Conservation (phyloP, 2,329 filamentous ascomycete species). For the Calonectria pteridis region DNA sequence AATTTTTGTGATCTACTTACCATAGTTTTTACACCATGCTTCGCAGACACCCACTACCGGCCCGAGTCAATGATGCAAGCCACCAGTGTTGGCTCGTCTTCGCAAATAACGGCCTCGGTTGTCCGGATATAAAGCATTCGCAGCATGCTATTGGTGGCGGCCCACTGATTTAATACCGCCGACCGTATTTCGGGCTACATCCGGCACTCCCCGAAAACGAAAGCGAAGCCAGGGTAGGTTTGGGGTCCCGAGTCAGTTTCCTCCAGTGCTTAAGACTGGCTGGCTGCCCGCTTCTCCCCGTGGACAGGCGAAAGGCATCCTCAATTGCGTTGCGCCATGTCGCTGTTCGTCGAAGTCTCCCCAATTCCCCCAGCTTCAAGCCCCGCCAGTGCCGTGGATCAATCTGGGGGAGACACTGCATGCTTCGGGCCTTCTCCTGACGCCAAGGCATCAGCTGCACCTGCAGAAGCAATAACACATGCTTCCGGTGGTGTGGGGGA, state of each 20-base stretch:
- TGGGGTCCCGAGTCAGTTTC: background rate
- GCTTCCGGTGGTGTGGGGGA: background rate
- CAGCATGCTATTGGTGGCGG: background rate
- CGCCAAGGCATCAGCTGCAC: background rate
- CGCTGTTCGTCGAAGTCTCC: background rate
- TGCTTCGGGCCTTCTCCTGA: background rate
- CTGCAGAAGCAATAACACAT: background rate
- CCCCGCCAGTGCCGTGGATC: background rate
- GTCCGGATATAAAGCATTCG: background rate
- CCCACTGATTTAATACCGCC: background rate
- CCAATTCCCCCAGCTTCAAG: background rate
- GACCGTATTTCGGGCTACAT: background rate
- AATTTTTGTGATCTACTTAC: background rate
- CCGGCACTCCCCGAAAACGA: background rate
- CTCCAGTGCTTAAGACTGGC: conserved; percentile 3
- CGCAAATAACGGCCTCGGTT: background rate
- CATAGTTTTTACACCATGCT: background rate
- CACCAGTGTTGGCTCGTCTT: background rate
- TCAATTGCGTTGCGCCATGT: background rate
- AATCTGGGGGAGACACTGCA: background rate
- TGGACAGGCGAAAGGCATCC: background rate
- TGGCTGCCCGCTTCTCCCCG: background rate
- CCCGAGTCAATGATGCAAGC: background rate
- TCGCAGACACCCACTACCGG: background rate
- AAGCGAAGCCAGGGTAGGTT: background rate